These are phyloP conservation scores for Gracilaria domingensis DNA, from an alignment of 23 red algal genomes.

Conservation along the genomic window DNA sequence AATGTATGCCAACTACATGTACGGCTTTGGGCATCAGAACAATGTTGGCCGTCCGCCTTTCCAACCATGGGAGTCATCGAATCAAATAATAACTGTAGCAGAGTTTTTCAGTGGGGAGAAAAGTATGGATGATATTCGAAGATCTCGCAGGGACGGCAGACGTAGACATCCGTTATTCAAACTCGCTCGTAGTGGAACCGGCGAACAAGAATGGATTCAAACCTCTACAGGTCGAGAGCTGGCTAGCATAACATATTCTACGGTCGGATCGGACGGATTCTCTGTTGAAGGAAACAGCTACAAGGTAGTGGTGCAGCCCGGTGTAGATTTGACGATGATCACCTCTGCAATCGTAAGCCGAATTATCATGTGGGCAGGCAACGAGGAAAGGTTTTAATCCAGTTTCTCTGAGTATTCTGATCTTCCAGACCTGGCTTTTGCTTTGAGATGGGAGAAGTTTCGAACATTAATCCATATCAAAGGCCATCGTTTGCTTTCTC, in stretches of 20 bases:
- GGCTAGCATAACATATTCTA: slow-evolving; percentile 43
- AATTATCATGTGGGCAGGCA: slow-evolving; percentile 30
- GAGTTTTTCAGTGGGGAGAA: slow-evolving; percentile 40
- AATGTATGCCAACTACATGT: slow-evolving; percentile 10
- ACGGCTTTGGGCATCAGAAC: neutral
- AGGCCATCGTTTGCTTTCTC: neutral
- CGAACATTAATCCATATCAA: neutral
- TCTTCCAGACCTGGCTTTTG: neutral
- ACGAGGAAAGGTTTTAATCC: slow-evolving; percentile 8
- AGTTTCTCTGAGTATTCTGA: neutral
- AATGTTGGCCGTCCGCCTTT: neutral
- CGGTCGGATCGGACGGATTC: neutral
- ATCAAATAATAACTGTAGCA: neutral
- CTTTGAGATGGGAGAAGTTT: neutral
- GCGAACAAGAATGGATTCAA: slow-evolving; percentile 29
- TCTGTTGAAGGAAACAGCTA: slow-evolving; percentile 26
- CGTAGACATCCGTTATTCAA: slow-evolving; percentile 25
- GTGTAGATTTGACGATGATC: slow-evolving; percentile 43
- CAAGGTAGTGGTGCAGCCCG: slow-evolving; percentile 10
- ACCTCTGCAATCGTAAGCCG: slow-evolving; percentile 35
- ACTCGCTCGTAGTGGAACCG: neutral
- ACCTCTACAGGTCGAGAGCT: slow-evolving; percentile 18
- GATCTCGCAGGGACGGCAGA: slow-evolving; percentile 23
- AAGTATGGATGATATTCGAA: slow-evolving; percentile 30
- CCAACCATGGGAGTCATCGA: neutral